These are phyloP conservation scores for Lolium rigidum DNA, from an alignment of 176 grass and related monocot species.

Conservation along the genomic window DNA sequence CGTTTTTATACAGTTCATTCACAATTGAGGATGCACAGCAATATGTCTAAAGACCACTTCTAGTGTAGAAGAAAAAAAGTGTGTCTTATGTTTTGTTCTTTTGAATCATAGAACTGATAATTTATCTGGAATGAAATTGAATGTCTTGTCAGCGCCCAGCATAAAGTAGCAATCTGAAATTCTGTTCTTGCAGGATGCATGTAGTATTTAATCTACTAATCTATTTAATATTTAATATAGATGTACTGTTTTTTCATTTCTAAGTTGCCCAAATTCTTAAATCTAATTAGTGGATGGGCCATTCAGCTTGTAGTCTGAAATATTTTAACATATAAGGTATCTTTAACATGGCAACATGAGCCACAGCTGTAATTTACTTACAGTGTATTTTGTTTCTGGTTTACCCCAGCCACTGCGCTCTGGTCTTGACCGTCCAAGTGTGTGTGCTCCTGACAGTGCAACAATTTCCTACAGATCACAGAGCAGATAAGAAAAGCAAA, in stretches of 20 bases:
- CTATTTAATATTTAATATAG: too few relatives aligned
- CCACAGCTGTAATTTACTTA: conserved; percentile 46
- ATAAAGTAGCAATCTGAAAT: conserved; percentile 4
- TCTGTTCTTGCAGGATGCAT: neutral
- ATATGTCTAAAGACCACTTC: neutral
- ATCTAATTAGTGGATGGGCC: neutral
- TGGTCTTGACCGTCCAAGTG: conserved; percentile 85
- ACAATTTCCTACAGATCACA: conserved; percentile 78
- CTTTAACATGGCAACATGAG: conserved; percentile 2
- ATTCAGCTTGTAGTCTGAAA: conserved; percentile 7
- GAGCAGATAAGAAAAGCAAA: conserved; percentile 30
- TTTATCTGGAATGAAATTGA: neutral
- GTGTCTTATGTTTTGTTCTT: conserved; percentile 8
- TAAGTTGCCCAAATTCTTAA: too few relatives aligned
- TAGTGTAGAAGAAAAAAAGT: neutral
- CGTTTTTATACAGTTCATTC: neutral
- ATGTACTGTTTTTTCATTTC: too few relatives aligned
- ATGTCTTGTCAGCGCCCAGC: conserved; percentile 1
- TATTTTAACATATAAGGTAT: neutral
- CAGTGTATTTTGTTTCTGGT: conserved; percentile 95
- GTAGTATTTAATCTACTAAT: neutral
- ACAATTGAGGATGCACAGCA: neutral
- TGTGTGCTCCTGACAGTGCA: conserved; percentile 94
- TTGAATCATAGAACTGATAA: neutral
- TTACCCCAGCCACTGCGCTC: conserved; percentile 98